phyloP scores from a whole-genome alignment of 306 rosid genomes.

The Acacia acuminata region DNA sequence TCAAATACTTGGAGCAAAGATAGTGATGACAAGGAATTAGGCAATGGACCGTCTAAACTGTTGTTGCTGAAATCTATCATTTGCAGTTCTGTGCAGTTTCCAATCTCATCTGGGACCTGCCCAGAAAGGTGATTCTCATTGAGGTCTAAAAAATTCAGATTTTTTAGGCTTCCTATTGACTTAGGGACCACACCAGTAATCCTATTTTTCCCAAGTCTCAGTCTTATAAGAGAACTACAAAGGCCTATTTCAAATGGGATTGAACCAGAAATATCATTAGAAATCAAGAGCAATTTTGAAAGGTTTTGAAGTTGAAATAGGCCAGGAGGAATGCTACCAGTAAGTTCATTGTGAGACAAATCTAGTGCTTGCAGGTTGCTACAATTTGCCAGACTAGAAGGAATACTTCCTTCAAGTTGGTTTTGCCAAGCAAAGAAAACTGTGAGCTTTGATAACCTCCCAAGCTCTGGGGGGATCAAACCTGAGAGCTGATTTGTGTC shows the following conservation, averaged over 20 bases:
- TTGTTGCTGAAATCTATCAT: constrained; percentile 84
- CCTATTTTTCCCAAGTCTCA: constrained; percentile 78
- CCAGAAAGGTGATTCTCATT: constrained; percentile 74
- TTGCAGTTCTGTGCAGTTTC: constrained; percentile 68
- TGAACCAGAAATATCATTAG: constrained; percentile 85
- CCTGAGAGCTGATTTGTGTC: constrained; percentile 93
- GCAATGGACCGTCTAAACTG: constrained; percentile 65
- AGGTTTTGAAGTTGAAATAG: constrained; percentile 81
- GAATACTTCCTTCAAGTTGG: constrained; percentile 93
- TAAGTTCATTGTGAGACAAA: constrained; percentile 78
- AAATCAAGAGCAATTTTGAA: constrained; percentile 78
- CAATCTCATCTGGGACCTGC: constrained; percentile 77
- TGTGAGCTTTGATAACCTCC: constrained; percentile 55
- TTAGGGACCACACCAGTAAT: constrained; percentile 72
- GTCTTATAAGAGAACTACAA: constrained; percentile 76
- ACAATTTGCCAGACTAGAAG: constrained; percentile 62
- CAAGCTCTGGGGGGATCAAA: constrained; percentile 79
- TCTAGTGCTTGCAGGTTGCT: constrained; percentile 71
- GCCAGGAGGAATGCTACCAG: constrained; percentile 73
- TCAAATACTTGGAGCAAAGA: constrained; percentile 82
- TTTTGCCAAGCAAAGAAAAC: constrained; percentile 93
- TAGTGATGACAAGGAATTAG: constrained; percentile 63
- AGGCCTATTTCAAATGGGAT: constrained; percentile 76
- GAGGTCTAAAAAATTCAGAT: constrained; percentile 79
- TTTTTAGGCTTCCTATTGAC: constrained; percentile 60